A percentile compares a stretch with the other conserved stretches of the same genome.
These are phyloP conservation scores for Crithidia mellificae DNA, from an alignment of 208 protist species.

Conservation along the genomic window DNA sequence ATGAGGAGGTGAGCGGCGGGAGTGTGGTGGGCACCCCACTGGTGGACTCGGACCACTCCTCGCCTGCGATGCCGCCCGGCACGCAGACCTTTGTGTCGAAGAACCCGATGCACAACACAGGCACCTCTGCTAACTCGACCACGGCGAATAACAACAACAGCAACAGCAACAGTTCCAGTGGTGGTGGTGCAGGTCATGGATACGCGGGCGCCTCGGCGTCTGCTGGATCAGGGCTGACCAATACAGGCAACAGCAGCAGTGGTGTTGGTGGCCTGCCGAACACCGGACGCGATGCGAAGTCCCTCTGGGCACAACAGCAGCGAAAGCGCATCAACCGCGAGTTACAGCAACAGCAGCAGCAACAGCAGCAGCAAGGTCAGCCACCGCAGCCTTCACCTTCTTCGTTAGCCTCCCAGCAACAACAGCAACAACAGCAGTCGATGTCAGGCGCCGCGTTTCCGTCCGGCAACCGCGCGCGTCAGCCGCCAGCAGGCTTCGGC, in stretches of 20 bases:
- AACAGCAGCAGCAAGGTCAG: conserved; percentile 10
- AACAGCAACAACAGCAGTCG: not conserved
- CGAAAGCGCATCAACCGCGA: conserved; percentile 29
- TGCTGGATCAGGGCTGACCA: no score
- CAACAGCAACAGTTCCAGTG: not conserved
- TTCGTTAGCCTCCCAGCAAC: not conserved
- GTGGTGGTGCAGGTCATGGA: not conserved
- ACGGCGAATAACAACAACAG: no score
- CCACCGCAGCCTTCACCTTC: not conserved
- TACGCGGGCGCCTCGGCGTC: not conserved
- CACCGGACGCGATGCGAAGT: conserved; percentile 14
- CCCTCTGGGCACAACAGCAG: conserved; percentile 32
- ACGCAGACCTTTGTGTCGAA: not conserved
- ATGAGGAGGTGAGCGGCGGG: conserved; percentile 23
- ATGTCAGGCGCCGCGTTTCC: not conserved
- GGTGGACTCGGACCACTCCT: not conserved
- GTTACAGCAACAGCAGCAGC: conserved; percentile 24
- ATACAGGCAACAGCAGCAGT: no score
- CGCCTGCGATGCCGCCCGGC: not conserved
- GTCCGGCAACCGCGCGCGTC: not conserved
- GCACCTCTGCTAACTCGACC: no score
- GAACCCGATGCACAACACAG: no score
- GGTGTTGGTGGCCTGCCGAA: not conserved
- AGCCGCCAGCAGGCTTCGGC: not conserved
- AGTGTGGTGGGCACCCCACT: conserved; percentile 4